A percentile compares a stretch with the other conserved stretches of the same genome.
These are phyloP conservation scores for Acanthamoeba culbertsoni DNA, from an alignment of 208 protist genomes.

Conservation along the genomic window DNA sequence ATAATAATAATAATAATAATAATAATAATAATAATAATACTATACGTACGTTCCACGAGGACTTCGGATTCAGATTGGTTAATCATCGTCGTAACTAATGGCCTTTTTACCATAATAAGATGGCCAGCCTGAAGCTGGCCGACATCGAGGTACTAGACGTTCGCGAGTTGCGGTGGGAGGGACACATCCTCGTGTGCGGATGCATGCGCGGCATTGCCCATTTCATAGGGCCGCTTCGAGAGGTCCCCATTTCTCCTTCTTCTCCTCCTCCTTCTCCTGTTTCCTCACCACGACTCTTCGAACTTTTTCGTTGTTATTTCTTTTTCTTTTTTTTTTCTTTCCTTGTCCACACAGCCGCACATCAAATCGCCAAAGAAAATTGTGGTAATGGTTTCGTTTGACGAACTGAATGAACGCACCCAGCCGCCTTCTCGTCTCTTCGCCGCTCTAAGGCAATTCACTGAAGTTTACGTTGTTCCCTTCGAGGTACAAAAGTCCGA, in stretches of 20 bases:
- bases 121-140: neutral
- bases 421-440: neutral
- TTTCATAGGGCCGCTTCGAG: neutral
- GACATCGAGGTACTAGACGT: slow-evolving; percentile 28
- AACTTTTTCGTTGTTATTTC: neutral
- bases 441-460: neutral
- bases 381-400: neutral
- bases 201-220: slow-evolving; percentile 2
- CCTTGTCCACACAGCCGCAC: neutral
- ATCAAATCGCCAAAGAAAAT: neutral
- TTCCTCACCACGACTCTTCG: too few relatives aligned
- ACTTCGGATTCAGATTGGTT: neutral
- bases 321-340: neutral
- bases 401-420: neutral
- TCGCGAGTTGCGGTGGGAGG: neutral
- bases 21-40: neutral
- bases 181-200: slow-evolving; percentile 2
- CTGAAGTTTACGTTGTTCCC: neutral
- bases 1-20: neutral
- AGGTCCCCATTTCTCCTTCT: neutral
- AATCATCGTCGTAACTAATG: neutral
- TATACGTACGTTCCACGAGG: neutral
- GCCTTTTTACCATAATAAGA: neutral
- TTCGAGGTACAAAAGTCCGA: neutral
- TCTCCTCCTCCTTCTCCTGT: neutral